phyloP scores from a whole-genome alignment of 2,329 filamentous ascomycete species.

The Exutisphaerella laricina region DNA sequence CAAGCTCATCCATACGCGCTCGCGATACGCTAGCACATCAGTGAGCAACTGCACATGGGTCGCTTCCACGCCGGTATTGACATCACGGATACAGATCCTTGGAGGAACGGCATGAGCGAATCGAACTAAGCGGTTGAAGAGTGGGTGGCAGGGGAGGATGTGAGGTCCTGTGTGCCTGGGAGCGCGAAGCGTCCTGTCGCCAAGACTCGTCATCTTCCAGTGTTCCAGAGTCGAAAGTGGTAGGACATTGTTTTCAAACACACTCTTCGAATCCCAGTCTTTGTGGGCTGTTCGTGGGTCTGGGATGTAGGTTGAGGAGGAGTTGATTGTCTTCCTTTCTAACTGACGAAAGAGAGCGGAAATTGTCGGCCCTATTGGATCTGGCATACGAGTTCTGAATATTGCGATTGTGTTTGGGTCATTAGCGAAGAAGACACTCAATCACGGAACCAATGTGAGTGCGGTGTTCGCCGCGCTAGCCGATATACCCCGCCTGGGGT shows the following conservation, averaged over 20 bases:
- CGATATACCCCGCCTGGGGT: slow-evolving; percentile 7
- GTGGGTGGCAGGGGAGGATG: slow-evolving; percentile 30
- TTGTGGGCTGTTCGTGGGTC: slow-evolving; percentile 10
- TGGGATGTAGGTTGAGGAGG: slow-evolving; percentile 2
- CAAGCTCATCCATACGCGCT: slow-evolving; percentile 33
- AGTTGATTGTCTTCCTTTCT: slow-evolving; percentile 13
- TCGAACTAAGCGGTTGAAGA: slow-evolving; percentile 40
- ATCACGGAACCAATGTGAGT: too few species aligned
- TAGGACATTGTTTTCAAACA: slow-evolving; percentile 9
- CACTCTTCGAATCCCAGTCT: slow-evolving; percentile 8
- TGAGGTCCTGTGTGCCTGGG: slow-evolving; percentile 16
- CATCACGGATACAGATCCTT: slow-evolving; percentile 38
- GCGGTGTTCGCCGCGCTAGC: too few species aligned
- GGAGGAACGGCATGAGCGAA: slow-evolving; percentile 35
- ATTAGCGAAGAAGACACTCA: too few species aligned
- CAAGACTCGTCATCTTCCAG: slow-evolving; percentile 18
- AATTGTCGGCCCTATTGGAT: slow-evolving; percentile 15
- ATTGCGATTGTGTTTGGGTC: too few species aligned
- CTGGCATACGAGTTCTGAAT: slow-evolving; percentile 11
- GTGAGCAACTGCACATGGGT: slow-evolving; percentile 42
- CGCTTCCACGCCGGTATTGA: slow-evolving; percentile 33
- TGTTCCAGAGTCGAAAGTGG: slow-evolving; percentile 15
- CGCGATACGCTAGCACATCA: slow-evolving; percentile 42
- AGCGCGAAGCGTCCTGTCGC: slow-evolving; percentile 26
- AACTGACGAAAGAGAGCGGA: slow-evolving; percentile 17